Percentiles rank a stretch among this genome's conserved stretches.
phyloP scores from a whole-genome alignment of 2,329 filamentous ascomycete genomes.

The Apiospora phragmitis region DNA sequence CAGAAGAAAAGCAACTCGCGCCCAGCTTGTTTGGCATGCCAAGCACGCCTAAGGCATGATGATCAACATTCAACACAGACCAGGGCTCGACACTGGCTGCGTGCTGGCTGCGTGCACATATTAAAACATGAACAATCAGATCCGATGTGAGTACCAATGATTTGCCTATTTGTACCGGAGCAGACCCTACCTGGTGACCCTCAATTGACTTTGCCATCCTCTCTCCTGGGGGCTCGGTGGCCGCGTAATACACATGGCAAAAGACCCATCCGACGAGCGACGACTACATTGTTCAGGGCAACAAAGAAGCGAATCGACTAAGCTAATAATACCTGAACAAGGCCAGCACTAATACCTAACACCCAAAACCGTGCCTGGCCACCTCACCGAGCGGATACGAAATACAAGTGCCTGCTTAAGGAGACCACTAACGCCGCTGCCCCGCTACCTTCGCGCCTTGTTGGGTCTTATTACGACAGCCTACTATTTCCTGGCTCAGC shows the following conservation, averaged over 20 bases:
- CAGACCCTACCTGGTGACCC: not conserved
- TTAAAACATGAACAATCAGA: not conserved
- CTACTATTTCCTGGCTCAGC: conserved; percentile 8
- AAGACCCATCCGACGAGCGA: not conserved
- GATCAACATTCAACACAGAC: conserved; percentile 5
- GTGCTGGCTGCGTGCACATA: conserved; percentile 3
- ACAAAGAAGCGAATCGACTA: not conserved
- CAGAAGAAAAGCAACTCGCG: not conserved
- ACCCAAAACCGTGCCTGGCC: not conserved
- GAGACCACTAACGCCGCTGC: not conserved
- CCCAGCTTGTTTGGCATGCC: conserved; percentile 3
- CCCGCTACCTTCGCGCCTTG: conserved; percentile 1
- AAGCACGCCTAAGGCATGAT: conserved; percentile 5
- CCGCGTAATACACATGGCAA: conserved; percentile 1
- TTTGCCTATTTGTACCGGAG: not conserved
- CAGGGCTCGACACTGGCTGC: not conserved
- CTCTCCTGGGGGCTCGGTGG: not conserved
- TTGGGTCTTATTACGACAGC: conserved; percentile 10
- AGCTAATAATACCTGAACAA: not conserved
- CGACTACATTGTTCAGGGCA: not conserved
- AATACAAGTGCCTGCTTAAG: conserved; percentile 6
- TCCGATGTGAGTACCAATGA: not conserved
- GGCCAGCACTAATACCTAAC: not conserved
- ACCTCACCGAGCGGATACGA: conserved; percentile 3
- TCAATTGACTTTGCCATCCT: not conserved